Percentiles rank a stretch among this genome's conserved stretches.
These are phyloP conservation scores for Blumeriella jaapii DNA, from an alignment of 2,329 filamentous ascomycete genomes.

Conservation along the genomic window DNA sequence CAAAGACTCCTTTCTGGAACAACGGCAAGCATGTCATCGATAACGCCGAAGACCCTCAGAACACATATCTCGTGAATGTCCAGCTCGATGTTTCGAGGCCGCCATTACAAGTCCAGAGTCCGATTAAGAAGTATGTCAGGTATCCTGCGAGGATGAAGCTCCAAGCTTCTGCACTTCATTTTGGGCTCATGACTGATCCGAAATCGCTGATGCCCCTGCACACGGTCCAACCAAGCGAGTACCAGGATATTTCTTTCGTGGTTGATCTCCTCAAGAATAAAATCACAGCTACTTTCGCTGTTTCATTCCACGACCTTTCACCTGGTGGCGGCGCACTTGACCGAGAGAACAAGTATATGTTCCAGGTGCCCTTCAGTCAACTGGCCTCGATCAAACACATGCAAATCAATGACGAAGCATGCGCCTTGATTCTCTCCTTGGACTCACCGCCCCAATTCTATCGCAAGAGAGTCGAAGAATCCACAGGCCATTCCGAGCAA, in stretches of 20 bases:
- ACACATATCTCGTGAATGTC: too few relatives aligned
- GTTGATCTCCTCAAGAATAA: constrained; percentile 31
- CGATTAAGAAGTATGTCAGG: constrained; percentile 22
- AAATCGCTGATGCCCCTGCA: constrained; percentile 49
- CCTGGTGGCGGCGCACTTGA: constrained; percentile 16
- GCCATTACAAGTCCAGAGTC: constrained; percentile 22
- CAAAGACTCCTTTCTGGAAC: constrained; percentile 39
- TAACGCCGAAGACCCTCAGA: too few relatives aligned
- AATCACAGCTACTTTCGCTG: constrained; percentile 32
- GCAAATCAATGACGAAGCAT: constrained; percentile 24
- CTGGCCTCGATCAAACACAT: constrained; percentile 35
- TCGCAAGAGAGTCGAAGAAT: constrained; percentile 23
- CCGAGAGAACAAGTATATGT: constrained; percentile 25
- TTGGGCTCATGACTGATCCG: constrained; percentile 47
- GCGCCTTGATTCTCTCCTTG: constrained; percentile 37
- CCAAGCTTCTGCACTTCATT: constrained; percentile 38
- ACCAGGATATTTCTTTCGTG: constrained; percentile 27
- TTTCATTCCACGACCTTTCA: constrained; percentile 18
- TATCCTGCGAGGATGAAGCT: constrained; percentile 32
- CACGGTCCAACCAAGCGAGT: constrained; percentile 24
- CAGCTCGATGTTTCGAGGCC: not conserved
- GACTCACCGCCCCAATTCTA: constrained; percentile 33
- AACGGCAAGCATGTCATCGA: not conserved
- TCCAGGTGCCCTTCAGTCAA: constrained; percentile 30
- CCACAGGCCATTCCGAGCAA: constrained; percentile 29